A percentile compares a stretch with the other conserved stretches of the same genome.
These are phyloP conservation scores for Apiotrichum porosum DNA, from an alignment of 1,284 basidiomycete species.

Conservation along the genomic window DNA sequence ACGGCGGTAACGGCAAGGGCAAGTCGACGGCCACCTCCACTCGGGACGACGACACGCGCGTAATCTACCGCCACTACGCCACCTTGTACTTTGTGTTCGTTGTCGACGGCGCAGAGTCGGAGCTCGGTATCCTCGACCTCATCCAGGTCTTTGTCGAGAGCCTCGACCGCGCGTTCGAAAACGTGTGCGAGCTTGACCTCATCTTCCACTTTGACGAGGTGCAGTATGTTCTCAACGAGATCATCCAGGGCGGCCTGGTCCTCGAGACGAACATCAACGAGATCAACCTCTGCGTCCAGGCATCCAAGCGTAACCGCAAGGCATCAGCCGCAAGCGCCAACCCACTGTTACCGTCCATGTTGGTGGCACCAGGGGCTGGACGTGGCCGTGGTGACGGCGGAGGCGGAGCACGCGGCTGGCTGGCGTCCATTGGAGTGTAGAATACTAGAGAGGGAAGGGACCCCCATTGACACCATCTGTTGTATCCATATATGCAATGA, in stretches of 20 bases:
- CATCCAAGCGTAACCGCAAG: constrained; percentile 38
- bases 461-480: not conserved
- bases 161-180: constrained; percentile 91
- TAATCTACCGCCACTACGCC: constrained; percentile 67
- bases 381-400: constrained; percentile 10
- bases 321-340: constrained; percentile 40
- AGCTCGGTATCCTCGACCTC: constrained; percentile 90
- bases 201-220: constrained; percentile 99
- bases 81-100: constrained; percentile 97
- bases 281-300: constrained; percentile 60
- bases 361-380: constrained; percentile 24
- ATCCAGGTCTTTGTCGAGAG: constrained; percentile 99
- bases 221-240: constrained; percentile 88
- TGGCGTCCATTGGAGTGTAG: constrained; percentile 44
- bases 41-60: constrained; percentile 46
- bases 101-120: constrained; percentile 90
- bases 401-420: constrained; percentile 36
- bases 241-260: constrained; percentile 95
- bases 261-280: constrained; percentile 96
- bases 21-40: constrained; percentile 12
- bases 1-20: constrained; percentile 18
- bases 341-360: constrained; percentile 38
- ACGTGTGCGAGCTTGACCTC: constrained; percentile 96
- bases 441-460: no score
- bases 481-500: constrained; percentile 16